Evolutionary conservation across 2,329 filamentous ascomycete genomes (phyloP).

Genomic region (Colletotrichum truncatum): DNA sequence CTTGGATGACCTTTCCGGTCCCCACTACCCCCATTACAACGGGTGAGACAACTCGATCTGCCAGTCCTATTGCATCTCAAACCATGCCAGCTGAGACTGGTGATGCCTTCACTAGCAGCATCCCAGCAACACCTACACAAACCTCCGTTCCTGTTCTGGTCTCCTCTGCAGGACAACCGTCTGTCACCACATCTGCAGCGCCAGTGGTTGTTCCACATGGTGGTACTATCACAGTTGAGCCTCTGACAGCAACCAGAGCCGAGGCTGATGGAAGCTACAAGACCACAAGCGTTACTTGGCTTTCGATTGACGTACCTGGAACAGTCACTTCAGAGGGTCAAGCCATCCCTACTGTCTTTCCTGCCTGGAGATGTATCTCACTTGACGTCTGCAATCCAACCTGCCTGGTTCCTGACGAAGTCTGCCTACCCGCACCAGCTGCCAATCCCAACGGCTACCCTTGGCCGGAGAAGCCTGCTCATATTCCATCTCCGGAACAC

Average conservation of each 20-base stretch:
- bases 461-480: not conserved
- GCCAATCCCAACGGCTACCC: constrained; percentile 1
- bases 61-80: constrained; percentile 7
- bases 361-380: constrained; percentile 22
- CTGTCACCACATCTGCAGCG: not conserved
- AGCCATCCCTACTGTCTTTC: not conserved
- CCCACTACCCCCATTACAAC: too few species aligned
- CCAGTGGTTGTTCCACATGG: not conserved
- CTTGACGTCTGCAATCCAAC: not conserved
- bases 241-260: not conserved
- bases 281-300: constrained; percentile 21
- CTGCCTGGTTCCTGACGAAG: constrained; percentile 9
- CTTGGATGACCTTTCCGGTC: not conserved
- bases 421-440: not conserved
- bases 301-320: constrained; percentile 13
- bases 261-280: not conserved
- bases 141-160: too few species aligned
- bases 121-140: not conserved
- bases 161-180: not conserved
- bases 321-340: not conserved
- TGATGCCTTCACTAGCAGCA: not conserved
- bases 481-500: not conserved
- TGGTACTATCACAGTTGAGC: constrained; percentile 6
- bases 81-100: constrained; percentile 6
- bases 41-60: not conserved